phyloP scores from a whole-genome alignment of 352 stramenopile genomes.

The Aphanomyces cochlioides region DNA sequence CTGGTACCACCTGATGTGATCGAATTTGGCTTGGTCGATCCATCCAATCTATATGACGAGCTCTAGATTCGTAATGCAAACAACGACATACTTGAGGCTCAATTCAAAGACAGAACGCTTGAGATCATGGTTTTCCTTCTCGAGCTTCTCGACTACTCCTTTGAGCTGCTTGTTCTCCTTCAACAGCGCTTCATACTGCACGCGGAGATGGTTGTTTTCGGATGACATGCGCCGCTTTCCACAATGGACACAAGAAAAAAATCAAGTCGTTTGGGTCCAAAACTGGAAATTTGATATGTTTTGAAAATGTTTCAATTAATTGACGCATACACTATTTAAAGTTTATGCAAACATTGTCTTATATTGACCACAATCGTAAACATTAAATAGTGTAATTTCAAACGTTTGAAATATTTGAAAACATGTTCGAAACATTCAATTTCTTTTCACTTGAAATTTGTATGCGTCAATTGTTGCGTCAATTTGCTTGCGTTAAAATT shows the following conservation, averaged over 20 bases:
- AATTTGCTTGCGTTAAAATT: no score
- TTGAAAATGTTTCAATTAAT: no score
- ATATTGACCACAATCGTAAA: no score
- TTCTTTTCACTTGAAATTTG: no score
- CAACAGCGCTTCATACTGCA: constrained; percentile 77
- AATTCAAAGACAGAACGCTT: constrained; percentile 89
- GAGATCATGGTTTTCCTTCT: constrained; percentile 86
- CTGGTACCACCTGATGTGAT: neutral
- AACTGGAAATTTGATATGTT: no score
- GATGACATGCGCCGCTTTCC: constrained; percentile 56
- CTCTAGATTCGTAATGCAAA: neutral
- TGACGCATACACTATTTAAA: no score
- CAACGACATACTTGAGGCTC: constrained; percentile 61
- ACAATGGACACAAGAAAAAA: neutral
- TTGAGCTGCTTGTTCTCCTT: constrained; percentile 87
- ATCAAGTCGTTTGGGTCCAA: no score
- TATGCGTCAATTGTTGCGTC: no score
- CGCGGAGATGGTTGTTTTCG: constrained; percentile 63
- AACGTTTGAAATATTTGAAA: no score
- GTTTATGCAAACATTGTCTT: no score
- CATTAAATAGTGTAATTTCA: no score
- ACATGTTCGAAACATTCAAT: no score
- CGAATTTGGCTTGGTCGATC: constrained; percentile 41
- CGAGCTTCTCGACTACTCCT: constrained; percentile 73
- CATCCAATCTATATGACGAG: constrained; percentile 55